These are phyloP conservation scores for Trichothecium sympodiale DNA, from an alignment of 2,329 filamentous ascomycete genomes.

Conservation along the genomic window DNA sequence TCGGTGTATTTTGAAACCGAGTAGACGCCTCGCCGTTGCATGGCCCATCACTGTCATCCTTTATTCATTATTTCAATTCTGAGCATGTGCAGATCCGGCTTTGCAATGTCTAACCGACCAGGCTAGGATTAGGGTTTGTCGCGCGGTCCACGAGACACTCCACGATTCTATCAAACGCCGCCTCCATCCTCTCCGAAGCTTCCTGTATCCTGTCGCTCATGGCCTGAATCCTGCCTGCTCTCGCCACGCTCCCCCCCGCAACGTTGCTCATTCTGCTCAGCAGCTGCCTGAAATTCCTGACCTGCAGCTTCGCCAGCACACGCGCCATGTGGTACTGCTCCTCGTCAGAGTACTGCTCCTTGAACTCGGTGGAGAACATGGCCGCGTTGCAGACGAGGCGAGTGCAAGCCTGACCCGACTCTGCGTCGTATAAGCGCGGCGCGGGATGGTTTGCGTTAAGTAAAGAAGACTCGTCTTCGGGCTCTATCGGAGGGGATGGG, in stretches of 20 bases:
- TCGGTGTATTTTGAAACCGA: too few relatives aligned
- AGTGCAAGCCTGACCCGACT: constrained; percentile 4
- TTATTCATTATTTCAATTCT: too few relatives aligned
- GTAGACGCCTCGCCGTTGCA: too few relatives aligned
- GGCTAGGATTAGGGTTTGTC: too few relatives aligned
- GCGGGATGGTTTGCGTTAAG: too few relatives aligned
- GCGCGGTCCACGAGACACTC: neutral
- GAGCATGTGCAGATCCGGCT: too few relatives aligned
- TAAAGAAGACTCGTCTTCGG: too few relatives aligned
- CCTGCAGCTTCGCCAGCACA: constrained; percentile 14
- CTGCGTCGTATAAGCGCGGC: constrained; percentile 9
- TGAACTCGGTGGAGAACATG: constrained; percentile 14
- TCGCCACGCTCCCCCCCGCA: neutral
- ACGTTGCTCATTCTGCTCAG: constrained; percentile 7
- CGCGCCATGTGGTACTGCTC: constrained; percentile 18
- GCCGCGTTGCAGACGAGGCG: constrained; percentile 11
- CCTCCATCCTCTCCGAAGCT: neutral
- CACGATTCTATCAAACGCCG: neutral
- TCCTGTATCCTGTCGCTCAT: neutral
- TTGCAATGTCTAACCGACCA: too few relatives aligned
- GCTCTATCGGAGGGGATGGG: too few relatives aligned
- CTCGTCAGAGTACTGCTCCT: constrained; percentile 14
- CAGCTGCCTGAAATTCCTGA: constrained; percentile 13
- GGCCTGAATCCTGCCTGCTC: neutral
- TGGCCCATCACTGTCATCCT: too few relatives aligned